These are phyloP conservation scores for Litchi chinensis DNA, from an alignment of 345 rosid species.

Conservation along the genomic window DNA sequence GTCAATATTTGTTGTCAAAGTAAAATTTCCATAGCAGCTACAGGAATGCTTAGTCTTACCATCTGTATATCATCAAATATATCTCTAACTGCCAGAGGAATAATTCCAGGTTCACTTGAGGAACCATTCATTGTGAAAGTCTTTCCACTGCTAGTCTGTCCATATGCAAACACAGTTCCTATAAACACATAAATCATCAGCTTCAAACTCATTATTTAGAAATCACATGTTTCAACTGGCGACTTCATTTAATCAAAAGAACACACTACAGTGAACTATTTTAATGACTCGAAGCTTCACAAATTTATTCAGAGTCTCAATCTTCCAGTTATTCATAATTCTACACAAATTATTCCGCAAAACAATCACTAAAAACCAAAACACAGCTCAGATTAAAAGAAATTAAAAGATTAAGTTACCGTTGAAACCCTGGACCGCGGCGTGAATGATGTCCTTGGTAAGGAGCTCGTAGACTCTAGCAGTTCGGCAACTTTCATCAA, in stretches of 20 bases:
- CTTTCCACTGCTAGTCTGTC: conserved; percentile 98
- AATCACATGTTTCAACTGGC: background rate
- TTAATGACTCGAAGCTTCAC: background rate
- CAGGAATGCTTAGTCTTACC: conserved; percentile 33
- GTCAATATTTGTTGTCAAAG: background rate
- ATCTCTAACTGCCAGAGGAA: conserved; percentile 74
- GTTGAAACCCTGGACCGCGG: conserved; percentile 85
- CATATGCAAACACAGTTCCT: conserved; percentile 98
- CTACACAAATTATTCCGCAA: background rate
- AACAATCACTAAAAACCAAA: background rate
- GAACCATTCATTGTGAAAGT: conserved; percentile 98
- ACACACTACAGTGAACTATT: background rate
- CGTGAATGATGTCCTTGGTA: conserved; percentile 71
- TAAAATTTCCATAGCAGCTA: background rate
- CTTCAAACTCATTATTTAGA: background rate
- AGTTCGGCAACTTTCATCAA: conserved; percentile 70
- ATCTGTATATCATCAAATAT: conserved; percentile 55
- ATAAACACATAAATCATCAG: background rate
- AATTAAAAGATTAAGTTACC: conserved; percentile 38
- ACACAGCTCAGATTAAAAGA: background rate
- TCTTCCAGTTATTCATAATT: background rate
- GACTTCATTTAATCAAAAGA: background rate
- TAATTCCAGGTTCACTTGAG: conserved; percentile 69
- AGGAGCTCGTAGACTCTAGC: conserved; percentile 74
- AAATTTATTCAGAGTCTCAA: background rate